Evolutionary conservation across 139 green algal genomes (phyloP).

Genomic region (Asterochloris erici): DNA sequence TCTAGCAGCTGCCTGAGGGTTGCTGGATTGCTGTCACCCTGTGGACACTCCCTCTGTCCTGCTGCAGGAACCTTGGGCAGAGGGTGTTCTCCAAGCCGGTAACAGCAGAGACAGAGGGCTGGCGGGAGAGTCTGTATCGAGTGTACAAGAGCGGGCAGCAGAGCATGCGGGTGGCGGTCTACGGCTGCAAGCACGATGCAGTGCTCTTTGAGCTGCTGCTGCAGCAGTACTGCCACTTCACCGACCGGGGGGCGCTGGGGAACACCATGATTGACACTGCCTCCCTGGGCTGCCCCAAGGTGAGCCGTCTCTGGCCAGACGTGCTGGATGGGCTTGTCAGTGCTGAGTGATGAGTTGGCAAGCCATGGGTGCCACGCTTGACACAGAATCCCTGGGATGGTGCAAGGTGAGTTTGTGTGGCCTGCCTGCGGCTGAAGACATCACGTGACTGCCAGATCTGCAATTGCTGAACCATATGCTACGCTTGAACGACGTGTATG

Average conservation of each 20-base stretch:
- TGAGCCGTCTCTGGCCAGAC: slow-evolving; percentile 38
- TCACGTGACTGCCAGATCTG: too few species aligned
- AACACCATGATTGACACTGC: slow-evolving; percentile 64
- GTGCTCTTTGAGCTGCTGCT: slow-evolving; percentile 80
- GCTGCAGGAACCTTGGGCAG: slow-evolving; percentile 36
- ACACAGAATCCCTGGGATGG: too few species aligned
- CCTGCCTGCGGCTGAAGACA: too few species aligned
- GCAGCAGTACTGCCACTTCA: slow-evolving; percentile 60
- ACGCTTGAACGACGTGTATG: too few species aligned
- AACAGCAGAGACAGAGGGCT: slow-evolving; percentile 36
- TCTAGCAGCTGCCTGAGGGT: too few species aligned
- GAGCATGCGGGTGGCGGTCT: slow-evolving; percentile 68
- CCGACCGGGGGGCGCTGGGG: slow-evolving; percentile 12
- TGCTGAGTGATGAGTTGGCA: background rate
- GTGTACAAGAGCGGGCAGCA: slow-evolving; percentile 54
- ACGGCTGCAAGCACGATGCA: slow-evolving; percentile 91
- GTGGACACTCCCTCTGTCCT: too few species aligned
- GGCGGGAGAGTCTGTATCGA: slow-evolving; percentile 58
- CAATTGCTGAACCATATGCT: too few species aligned
- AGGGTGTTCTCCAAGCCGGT: slow-evolving; percentile 54
- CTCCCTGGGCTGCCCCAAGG: slow-evolving; percentile 60
- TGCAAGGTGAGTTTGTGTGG: too few species aligned
- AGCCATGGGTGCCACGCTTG: background rate
- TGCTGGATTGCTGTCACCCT: too few species aligned
- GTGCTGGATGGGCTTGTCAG: slow-evolving; percentile 35